Conservation (phyloP, 1,139 yeast genomes). For the Arxiozyma slooffiae region DNA sequence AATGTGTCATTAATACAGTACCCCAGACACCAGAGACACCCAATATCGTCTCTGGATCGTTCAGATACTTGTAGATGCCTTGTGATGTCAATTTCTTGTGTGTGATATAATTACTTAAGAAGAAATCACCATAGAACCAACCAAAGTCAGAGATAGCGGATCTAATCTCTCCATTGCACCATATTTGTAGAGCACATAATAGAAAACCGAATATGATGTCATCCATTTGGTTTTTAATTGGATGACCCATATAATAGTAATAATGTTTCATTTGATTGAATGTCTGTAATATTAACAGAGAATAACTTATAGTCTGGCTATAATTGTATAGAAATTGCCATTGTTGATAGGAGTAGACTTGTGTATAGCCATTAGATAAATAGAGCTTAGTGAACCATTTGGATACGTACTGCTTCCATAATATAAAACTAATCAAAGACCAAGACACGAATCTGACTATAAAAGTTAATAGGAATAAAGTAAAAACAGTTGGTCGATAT, state of each 20-base stretch:
- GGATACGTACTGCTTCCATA: slow-evolving; percentile 51
- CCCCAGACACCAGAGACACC: slow-evolving; percentile 87
- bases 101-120: slow-evolving; percentile 46
- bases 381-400: slow-evolving; percentile 61
- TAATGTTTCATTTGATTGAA: slow-evolving; percentile 16
- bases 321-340: slow-evolving; percentile 67
- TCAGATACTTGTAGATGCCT: slow-evolving; percentile 75
- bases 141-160: slow-evolving; percentile 77
- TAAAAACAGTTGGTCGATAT: slow-evolving; percentile 31
- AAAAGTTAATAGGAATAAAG: slow-evolving; percentile 42
- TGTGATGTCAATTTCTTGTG: slow-evolving; percentile 52
- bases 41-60: slow-evolving; percentile 74
- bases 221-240: background rate
- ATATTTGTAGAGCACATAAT: slow-evolving; percentile 51
- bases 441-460: slow-evolving; percentile 46
- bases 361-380: slow-evolving; percentile 58
- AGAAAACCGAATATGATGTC: slow-evolving; percentile 47
- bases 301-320: slow-evolving; percentile 37
- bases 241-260: slow-evolving; percentile 30
- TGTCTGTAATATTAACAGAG: slow-evolving; percentile 30
- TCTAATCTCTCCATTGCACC: slow-evolving; percentile 65
- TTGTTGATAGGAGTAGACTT: slow-evolving; percentile 60
- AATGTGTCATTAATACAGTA: slow-evolving; percentile 47
- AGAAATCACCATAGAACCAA: slow-evolving; percentile 86
- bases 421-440: slow-evolving; percentile 42